Base-by-base conservation (phyloP, 2,329 filamentous ascomycete species). In the Claviceps quebecensis region DNA sequence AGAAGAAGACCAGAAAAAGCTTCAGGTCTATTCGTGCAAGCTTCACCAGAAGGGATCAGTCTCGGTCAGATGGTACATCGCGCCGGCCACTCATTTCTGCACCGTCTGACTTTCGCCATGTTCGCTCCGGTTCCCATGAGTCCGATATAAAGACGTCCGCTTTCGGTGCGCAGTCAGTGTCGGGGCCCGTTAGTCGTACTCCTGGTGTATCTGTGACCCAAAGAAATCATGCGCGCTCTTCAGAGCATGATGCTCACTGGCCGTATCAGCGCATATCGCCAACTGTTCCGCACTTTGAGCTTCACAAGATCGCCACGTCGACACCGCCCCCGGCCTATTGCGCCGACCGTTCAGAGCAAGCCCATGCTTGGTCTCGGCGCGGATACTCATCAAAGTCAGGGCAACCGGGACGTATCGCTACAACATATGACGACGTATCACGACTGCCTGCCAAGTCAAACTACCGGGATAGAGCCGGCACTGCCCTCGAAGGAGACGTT, bases 41-140 rank as follows among this genome's bases (percentile, higher is more conserved):
- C 57, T 71, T 72, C 59, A 72, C 72, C 49, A 64, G 67, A 58
- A 75, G 69, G 63, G 74, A 67, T 60, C 67, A 69, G 50, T 65
- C 74, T 58, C 66, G 69, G 57, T 69, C 73, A 53, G 67, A 70
- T 53, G 65, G 68, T 49, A 65, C 69, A 44, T 66, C 72, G 60
- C 76, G 72, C 64, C 69, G 75, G 63, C 74, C 74, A 61, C 69
- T 69, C 54, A 83, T 83, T 58, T 81, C 78, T 43, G 69, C 69
- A 19, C 80, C 80, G 3, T 73, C 73, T 47, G 70, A 83, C 61
- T 83, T 83, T 59, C 75, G 74, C 46, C 80, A 83, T 65, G 57
- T 83, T 47, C 66, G 74, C 51, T 75, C 73, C 17, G 69, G 68
- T 46, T 66, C 71, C n/a, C 67, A 67, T 52, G 67, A 70, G 47